Percentiles rank a stretch among this genome's conserved stretches.
phyloP scores from a whole-genome alignment of 805 yeast genomes.

The Starmerella bombicola region DNA sequence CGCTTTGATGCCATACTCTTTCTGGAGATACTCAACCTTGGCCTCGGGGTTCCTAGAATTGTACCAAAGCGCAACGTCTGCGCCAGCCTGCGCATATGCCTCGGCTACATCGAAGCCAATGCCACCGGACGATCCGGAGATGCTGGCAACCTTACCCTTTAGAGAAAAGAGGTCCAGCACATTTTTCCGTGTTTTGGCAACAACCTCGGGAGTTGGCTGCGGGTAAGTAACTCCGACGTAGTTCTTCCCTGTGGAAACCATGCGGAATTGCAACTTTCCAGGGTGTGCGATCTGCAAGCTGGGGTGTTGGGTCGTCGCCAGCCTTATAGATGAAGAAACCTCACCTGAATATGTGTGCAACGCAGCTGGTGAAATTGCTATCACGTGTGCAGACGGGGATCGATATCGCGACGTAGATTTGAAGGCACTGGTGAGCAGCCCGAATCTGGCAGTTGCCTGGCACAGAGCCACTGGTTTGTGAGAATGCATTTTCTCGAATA shows the following conservation, averaged over 20 bases:
- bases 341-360: no score
- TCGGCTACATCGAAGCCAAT: constrained; percentile 75
- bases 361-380: not conserved
- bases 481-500: no score
- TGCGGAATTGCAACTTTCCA: not conserved
- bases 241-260: constrained; percentile 8
- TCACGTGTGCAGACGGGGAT: constrained; percentile 3
- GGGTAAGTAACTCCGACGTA: constrained; percentile 19
- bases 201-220: constrained; percentile 19
- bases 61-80: constrained; percentile 63
- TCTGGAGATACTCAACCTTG: constrained; percentile 43
- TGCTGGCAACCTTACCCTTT: constrained; percentile 64
- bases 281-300: no score
- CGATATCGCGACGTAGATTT: no score
- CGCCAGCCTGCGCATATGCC: constrained; percentile 80
- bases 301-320: no score
- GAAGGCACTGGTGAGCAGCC: no score
- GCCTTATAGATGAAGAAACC: no score
- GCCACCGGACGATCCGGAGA: constrained; percentile 80
- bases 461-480: no score
- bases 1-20: constrained; percentile 47
- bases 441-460: no score
- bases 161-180: constrained; percentile 24
- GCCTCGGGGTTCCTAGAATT: constrained; percentile 49
- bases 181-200: constrained; percentile 14